Evolutionary conservation across 2,329 filamentous ascomycete species (phyloP).

Genomic region (Monilinia fructicola): DNA sequence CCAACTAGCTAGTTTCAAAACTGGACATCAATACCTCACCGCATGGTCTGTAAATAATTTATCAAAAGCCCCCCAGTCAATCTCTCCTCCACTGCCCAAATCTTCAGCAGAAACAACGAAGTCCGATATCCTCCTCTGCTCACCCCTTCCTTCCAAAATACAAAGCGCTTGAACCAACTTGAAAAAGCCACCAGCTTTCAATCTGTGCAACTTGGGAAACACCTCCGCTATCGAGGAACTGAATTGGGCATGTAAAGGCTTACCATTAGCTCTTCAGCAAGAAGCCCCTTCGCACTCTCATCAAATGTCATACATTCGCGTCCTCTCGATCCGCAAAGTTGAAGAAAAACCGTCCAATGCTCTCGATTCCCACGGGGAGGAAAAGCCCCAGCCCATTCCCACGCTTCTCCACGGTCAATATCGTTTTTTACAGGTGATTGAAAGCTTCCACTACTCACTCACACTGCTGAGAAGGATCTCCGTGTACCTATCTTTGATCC

Average conservation of each 20-base stretch:
- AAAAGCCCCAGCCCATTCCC: background rate
- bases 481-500: constrained; percentile 1
- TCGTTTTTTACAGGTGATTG: background rate
- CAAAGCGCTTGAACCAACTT: background rate
- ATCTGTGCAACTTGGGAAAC: background rate
- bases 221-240: background rate
- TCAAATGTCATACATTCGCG: background rate
- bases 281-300: background rate
- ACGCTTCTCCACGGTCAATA: background rate
- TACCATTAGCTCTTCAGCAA: background rate
- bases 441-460: background rate
- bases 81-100: background rate
- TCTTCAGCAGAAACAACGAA: background rate
- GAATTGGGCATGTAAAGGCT: background rate
- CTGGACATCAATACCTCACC: background rate
- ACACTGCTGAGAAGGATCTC: background rate
- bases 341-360: background rate
- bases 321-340: background rate
- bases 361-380: background rate
- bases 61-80: background rate
- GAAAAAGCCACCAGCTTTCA: background rate
- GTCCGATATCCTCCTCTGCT: background rate
- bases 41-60: background rate
- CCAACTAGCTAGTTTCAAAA: background rate
- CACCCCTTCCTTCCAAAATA: no score